Evolutionary conservation across 768 basidiomycete species (phyloP).

Genomic region (Sutorius australiensis): DNA sequence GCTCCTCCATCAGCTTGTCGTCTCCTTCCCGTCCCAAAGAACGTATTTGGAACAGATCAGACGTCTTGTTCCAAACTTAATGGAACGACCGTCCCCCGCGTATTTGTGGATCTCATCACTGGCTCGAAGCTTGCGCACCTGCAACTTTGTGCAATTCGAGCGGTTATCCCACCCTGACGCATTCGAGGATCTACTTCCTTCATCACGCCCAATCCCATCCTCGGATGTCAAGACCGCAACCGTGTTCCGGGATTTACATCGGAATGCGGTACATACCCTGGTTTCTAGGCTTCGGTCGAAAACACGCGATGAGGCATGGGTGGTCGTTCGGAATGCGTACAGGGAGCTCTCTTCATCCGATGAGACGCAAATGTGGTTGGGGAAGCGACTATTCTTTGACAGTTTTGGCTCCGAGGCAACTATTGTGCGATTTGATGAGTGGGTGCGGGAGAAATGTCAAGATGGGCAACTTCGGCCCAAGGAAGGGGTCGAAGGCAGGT

Average conservation of each 20-base stretch:
- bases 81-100: slow-evolving; percentile 35
- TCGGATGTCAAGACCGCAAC: not conserved
- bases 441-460: slow-evolving; percentile 43
- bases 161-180: slow-evolving; percentile 35
- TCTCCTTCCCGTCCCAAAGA: slow-evolving; percentile 62
- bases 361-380: slow-evolving; percentile 46
- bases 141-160: slow-evolving; percentile 54
- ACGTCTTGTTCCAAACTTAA: slow-evolving; percentile 28
- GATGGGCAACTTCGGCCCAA: slow-evolving; percentile 51
- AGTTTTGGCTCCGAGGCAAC: slow-evolving; percentile 29
- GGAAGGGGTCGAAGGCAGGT: slow-evolving; percentile 54
- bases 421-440: slow-evolving; percentile 41
- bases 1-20: slow-evolving; percentile 54
- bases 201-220: slow-evolving; percentile 1
- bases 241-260: slow-evolving; percentile 25
- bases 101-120: slow-evolving; percentile 52
- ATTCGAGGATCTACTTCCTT: slow-evolving; percentile 23
- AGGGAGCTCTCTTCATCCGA: slow-evolving; percentile 47
- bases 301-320: slow-evolving; percentile 55
- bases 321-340: slow-evolving; percentile 56
- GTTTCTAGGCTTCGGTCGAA: slow-evolving; percentile 48
- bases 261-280: slow-evolving; percentile 42
- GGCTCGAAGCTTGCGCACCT: slow-evolving; percentile 47
- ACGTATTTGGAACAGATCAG: slow-evolving; percentile 36
- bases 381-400: slow-evolving; percentile 44